A percentile compares a stretch with the other conserved stretches of the same genome.
Conservation (phyloP, 768 basidiomycete genomes). For the Steccherinum ochraceum region DNA sequence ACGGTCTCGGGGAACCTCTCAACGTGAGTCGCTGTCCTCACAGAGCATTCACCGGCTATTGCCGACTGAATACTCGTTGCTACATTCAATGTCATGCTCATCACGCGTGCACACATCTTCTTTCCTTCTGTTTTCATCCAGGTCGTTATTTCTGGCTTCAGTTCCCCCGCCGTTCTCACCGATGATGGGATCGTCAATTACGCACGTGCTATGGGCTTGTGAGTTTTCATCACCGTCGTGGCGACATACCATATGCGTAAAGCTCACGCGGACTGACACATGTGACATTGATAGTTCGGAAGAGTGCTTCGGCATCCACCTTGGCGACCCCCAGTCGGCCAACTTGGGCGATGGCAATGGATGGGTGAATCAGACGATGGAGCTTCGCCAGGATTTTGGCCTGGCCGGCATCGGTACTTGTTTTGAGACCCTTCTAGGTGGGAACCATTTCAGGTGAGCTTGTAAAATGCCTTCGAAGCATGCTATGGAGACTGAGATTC, state of each 20-base stretch:
- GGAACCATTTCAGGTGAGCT: constrained; percentile 39
- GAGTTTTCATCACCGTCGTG: constrained; percentile 15
- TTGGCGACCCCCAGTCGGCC: constrained; percentile 32
- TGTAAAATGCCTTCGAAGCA: background rate
- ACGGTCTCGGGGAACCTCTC: constrained; percentile 39
- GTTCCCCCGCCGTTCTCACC: constrained; percentile 51
- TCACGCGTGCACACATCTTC: background rate
- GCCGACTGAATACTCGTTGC: background rate
- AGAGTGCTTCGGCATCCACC: constrained; percentile 26
- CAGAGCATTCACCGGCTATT: background rate
- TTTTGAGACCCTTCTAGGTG: constrained; percentile 32
- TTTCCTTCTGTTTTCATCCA: constrained; percentile 10
- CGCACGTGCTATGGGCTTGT: constrained; percentile 60
- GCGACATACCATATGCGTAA: too few species aligned
- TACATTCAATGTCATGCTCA: background rate
- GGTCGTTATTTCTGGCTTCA: constrained; percentile 61
- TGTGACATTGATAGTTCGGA: constrained; percentile 26
- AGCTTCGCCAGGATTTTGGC: constrained; percentile 40
- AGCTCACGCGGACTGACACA: background rate
- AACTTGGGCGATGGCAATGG: constrained; percentile 45
- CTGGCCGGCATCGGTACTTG: constrained; percentile 34
- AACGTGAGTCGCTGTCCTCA: constrained; percentile 27
- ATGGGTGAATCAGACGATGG: constrained; percentile 35
- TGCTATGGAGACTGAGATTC: constrained; percentile 1
- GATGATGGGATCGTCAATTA: constrained; percentile 51